Base-by-base conservation (phyloP, 2,329 filamentous ascomycete species). In the Clonostachys sp. region DNA sequence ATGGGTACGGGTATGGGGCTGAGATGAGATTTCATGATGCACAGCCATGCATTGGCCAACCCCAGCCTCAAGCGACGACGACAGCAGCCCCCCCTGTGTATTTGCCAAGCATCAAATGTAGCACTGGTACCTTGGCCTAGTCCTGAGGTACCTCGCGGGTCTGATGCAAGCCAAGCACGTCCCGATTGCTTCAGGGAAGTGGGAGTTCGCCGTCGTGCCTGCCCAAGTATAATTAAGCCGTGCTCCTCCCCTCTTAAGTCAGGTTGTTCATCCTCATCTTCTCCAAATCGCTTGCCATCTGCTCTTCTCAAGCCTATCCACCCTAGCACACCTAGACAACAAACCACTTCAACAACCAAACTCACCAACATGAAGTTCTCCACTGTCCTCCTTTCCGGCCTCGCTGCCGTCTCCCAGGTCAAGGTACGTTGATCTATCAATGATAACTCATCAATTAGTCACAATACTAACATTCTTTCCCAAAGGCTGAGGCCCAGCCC, bases 331-430 rank as follows among this genome's bases (percentile, higher is more conserved):
- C 38, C 45, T 45, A 52, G 46, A 40, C 46, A 45, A 35, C n/a
- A 33, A 46, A 45, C 43, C 52, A 40, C 54, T 42, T 48, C 51
- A 49, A 30, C 8, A 49, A 30, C 24, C 24, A 30, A 30, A 30
- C 24, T 30, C 57, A 57, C 41, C 48, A 69, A 44, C 18, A 55
- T 71, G 68, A 67, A 67, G 63, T 64, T 67, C 62, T 59, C 63
- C 57, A 57, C 50, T 43, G 14, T 56, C 53, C 55, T 61, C 46
- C 41, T 66, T 51, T 50, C 65, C 47, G 56, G 60, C 52, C 53
- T 68, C 41, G 59, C 59, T 44, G 60, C 63, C 48, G 50, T 57
- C 40, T 39, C 36, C 36, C 36, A 39, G 36, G 61, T 57, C 50
- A 52, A 63, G 54, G 64, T 65, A 55, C 34, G 51, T 54, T 17